Evolutionary conservation across 257 asterid genomes (phyloP).

Genomic region (Cynanchum wilfordii): DNA sequence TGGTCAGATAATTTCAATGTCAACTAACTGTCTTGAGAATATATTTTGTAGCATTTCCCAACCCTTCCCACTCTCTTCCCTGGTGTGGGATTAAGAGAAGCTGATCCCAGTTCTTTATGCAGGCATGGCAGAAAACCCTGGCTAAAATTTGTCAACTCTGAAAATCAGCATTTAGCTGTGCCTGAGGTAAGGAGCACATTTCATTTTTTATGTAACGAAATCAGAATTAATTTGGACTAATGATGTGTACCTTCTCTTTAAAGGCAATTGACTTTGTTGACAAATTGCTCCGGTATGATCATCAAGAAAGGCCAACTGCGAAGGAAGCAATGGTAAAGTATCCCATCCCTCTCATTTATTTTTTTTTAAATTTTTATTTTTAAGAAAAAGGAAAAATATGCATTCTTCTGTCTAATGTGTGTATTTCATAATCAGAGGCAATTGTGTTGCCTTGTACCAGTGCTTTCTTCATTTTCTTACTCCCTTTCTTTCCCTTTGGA

Average conservation of each 20-base stretch:
- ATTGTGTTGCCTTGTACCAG: background rate
- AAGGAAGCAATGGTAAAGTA: conserved; percentile 88
- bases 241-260: conserved; percentile 1
- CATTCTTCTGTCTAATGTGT: too few relatives aligned
- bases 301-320: conserved; percentile 92
- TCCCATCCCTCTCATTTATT: background rate
- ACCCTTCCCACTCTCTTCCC: too few relatives aligned
- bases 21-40: background rate
- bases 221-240: conserved; percentile 8
- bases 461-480: background rate
- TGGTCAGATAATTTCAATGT: background rate
- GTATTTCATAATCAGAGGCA: background rate
- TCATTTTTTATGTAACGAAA: background rate
- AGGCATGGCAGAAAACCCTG: conserved; percentile 45
- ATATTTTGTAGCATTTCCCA: background rate
- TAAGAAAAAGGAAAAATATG: background rate
- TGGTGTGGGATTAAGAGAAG: background rate
- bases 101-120: conserved; percentile 17
- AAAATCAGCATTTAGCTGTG: conserved; percentile 52
- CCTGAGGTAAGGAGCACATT: conserved; percentile 54
- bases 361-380: background rate
- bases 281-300: conserved; percentile 82
- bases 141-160: conserved; percentile 35
- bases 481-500: background rate
- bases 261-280: conserved; percentile 97